These are phyloP conservation scores for Graphium sp. DNA, from an alignment of 2,329 filamentous ascomycete genomes.

Conservation along the genomic window DNA sequence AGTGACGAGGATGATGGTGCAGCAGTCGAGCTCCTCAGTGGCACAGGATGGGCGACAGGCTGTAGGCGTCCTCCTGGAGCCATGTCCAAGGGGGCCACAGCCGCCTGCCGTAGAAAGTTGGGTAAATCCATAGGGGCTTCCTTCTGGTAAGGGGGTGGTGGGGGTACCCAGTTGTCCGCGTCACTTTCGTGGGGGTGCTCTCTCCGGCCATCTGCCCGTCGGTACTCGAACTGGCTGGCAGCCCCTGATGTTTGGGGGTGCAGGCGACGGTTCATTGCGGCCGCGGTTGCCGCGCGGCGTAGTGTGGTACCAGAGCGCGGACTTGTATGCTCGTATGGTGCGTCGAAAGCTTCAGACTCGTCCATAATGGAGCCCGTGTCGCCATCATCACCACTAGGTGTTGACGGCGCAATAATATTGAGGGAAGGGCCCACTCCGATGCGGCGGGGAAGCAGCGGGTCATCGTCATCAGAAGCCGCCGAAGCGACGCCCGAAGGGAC, in stretches of 20 bases:
- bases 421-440: slow-evolving; percentile 17
- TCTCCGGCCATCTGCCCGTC: slow-evolving; percentile 49
- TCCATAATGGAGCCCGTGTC: slow-evolving; percentile 33
- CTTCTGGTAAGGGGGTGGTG: slow-evolving; percentile 63
- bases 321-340: slow-evolving; percentile 55
- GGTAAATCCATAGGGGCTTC: slow-evolving; percentile 42
- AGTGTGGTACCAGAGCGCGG: slow-evolving; percentile 55
- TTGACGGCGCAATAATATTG: too few relatives aligned
- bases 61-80: too few relatives aligned
- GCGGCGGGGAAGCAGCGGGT: slow-evolving; percentile 34
- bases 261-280: slow-evolving; percentile 52
- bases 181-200: slow-evolving; percentile 76
- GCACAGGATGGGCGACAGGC: too few relatives aligned
- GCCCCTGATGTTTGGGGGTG: slow-evolving; percentile 40
- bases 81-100: slow-evolving; percentile 17
- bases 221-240: slow-evolving; percentile 40
- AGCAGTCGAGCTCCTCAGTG: too few relatives aligned
- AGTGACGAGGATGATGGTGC: slow-evolving; percentile 4
- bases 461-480: slow-evolving; percentile 21
- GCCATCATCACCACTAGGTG: slow-evolving; percentile 15
- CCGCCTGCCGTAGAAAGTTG: slow-evolving; percentile 33
- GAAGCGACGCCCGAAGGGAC: not conserved
- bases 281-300: slow-evolving; percentile 59
- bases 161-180: slow-evolving; percentile 77
- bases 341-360: slow-evolving; percentile 46